These are phyloP conservation scores for Hyparrhenia diplandra DNA, from an alignment of 176 grass and related monocot species.

Conservation along the genomic window DNA sequence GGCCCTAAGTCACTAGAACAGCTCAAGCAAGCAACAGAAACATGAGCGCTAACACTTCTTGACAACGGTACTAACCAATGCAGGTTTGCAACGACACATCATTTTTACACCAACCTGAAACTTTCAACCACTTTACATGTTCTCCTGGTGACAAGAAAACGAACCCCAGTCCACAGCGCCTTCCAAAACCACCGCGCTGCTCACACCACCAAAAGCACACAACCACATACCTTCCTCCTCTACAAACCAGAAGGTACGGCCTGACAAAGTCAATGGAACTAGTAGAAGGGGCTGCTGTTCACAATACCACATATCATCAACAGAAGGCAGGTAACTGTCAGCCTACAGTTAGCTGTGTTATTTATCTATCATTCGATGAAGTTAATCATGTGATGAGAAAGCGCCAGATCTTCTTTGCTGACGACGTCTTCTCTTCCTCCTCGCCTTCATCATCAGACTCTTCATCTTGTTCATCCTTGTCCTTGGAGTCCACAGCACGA, in stretches of 20 bases:
- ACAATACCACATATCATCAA: slow-evolving; percentile 12
- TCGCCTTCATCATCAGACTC: slow-evolving; percentile 47
- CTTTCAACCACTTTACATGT: slow-evolving; percentile 33
- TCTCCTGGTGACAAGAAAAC: not conserved
- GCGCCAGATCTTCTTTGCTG: slow-evolving; percentile 86
- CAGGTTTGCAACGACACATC: not conserved
- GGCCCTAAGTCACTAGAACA: not conserved
- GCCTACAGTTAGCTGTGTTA: slow-evolving; percentile 45
- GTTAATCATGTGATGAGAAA: slow-evolving; percentile 72
- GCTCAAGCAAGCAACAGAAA: not conserved
- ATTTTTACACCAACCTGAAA: slow-evolving; percentile 27
- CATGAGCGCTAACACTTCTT: not conserved
- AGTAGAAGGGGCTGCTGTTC: not conserved
- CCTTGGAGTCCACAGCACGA: not conserved
- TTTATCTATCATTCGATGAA: not conserved
- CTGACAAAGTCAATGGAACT: not conserved
- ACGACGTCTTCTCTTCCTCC: slow-evolving; percentile 40
- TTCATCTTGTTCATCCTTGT: slow-evolving; percentile 23
- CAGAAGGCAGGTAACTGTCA: slow-evolving; percentile 33
- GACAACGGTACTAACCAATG: not conserved
- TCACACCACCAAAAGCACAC: slow-evolving; percentile 24
- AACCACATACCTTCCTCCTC: slow-evolving; percentile 1
- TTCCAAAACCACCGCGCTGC: slow-evolving; percentile 36
- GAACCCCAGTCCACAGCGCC: not conserved
- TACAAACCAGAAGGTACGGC: not conserved